These are phyloP conservation scores for Physcia stellaris DNA, from an alignment of 495 filamentous ascomycete species.

Conservation along the genomic window DNA sequence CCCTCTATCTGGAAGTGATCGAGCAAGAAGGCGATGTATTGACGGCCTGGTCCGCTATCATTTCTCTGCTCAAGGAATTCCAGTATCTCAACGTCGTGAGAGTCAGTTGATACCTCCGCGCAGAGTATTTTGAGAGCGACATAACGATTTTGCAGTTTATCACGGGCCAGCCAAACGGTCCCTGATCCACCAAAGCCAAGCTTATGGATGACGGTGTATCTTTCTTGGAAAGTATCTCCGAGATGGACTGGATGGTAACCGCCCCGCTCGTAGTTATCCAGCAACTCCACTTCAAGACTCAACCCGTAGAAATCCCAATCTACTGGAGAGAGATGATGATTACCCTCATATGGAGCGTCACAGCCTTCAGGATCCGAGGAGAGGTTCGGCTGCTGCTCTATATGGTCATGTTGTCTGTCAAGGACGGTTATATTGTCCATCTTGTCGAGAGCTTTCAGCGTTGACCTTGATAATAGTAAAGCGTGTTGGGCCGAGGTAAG, in stretches of 20 bases:
- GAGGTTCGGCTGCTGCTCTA: no score
- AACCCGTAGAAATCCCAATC: no score
- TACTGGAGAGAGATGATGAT: no score
- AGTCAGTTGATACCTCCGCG: constrained; percentile 13
- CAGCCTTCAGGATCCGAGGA: no score
- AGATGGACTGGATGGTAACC: constrained; percentile 38
- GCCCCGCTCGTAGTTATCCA: constrained; percentile 21
- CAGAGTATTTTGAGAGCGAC: constrained; percentile 27
- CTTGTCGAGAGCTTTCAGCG: no score
- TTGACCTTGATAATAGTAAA: no score
- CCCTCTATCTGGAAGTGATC: constrained; percentile 29
- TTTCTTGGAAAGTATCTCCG: constrained; percentile 23
- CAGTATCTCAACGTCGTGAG: constrained; percentile 17
- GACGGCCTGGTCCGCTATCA: constrained; percentile 16
- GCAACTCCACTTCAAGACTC: constrained; percentile 7
- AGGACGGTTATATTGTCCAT: no score
- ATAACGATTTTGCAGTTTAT: constrained; percentile 11
- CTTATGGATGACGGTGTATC: constrained; percentile 39
- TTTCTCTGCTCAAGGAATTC: constrained; percentile 8
- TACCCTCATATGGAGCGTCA: no score
- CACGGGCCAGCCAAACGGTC: constrained; percentile 39
- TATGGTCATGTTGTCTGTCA: no score
- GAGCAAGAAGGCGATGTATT: constrained; percentile 24
- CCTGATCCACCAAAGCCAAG: constrained; percentile 37
- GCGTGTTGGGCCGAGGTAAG: no score